Conservation (phyloP, 139 green algal genomes). For the Marvania coccoides region DNA sequence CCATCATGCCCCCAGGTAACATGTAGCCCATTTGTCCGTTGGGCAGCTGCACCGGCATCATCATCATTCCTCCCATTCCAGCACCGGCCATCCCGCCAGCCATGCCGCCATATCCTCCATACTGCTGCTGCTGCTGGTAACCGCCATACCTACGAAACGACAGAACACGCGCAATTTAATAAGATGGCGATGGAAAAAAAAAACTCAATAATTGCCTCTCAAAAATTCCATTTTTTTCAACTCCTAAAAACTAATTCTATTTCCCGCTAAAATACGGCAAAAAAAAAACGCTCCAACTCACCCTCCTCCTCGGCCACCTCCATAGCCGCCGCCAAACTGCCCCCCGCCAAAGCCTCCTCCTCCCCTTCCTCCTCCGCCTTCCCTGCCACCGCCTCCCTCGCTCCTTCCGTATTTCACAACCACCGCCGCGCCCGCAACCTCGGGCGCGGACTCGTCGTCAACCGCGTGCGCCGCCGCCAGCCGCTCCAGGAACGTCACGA, state of each 20-base stretch:
- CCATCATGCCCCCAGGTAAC: slow-evolving; percentile 2
- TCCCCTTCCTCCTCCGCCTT: not conserved
- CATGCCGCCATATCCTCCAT: slow-evolving; percentile 11
- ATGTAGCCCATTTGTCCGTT: slow-evolving; percentile 48
- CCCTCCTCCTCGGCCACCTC: too few relatives aligned
- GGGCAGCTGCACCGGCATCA: slow-evolving; percentile 39
- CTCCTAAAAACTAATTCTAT: too few relatives aligned
- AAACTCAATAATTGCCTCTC: too few relatives aligned
- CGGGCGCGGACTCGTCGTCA: slow-evolving; percentile 30
- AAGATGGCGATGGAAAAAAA: too few relatives aligned
- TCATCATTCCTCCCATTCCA: slow-evolving; percentile 14
- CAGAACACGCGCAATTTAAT: too few relatives aligned
- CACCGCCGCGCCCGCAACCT: slow-evolving; percentile 42
- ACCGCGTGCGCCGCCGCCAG: slow-evolving; percentile 47
- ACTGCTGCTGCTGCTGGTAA: slow-evolving; percentile 8
- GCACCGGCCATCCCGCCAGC: slow-evolving; percentile 4
- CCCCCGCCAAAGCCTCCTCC: slow-evolving; percentile 12
- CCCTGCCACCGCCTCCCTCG: not conserved
- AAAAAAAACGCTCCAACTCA: too few relatives aligned
- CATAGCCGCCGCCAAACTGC: slow-evolving; percentile 12
- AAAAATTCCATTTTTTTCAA: too few relatives aligned
- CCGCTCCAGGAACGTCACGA: slow-evolving; percentile 77
- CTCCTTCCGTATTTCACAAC: slow-evolving; percentile 30
- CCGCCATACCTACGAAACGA: slow-evolving; percentile 10
- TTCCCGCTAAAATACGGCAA: too few relatives aligned